A percentile compares a stretch with the other conserved stretches of the same genome.
Evolutionary conservation across 2,329 filamentous ascomycete species (phyloP).

Genomic region (Beauveria caledonica): DNA sequence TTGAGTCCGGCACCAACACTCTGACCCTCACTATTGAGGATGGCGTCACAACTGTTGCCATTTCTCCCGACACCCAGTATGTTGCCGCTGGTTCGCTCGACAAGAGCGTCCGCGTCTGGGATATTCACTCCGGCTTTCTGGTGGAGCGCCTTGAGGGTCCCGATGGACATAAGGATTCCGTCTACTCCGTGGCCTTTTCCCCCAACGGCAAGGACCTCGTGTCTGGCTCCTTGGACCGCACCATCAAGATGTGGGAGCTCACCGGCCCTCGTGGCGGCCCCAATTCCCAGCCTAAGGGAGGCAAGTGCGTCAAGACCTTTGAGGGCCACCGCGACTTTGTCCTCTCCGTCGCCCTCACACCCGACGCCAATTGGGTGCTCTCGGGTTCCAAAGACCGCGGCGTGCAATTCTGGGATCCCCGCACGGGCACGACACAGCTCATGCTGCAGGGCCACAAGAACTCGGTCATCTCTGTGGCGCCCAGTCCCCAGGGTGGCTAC

Average conservation of each 20-base stretch:
- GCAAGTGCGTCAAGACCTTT: slow-evolving; percentile 93
- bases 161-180: slow-evolving; percentile 92
- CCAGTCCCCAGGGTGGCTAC: slow-evolving; percentile 76
- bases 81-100: slow-evolving; percentile 93
- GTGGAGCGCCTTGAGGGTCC: slow-evolving; percentile 88
- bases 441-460: slow-evolving; percentile 99
- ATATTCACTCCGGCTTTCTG: slow-evolving; percentile 75
- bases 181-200: slow-evolving; percentile 93
- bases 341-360: slow-evolving; percentile 87
- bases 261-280: slow-evolving; percentile 61
- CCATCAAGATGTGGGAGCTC: slow-evolving; percentile 99
- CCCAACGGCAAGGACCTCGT: slow-evolving; percentile 89
- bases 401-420: slow-evolving; percentile 97
- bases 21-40: slow-evolving; percentile 89
- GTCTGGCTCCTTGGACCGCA: slow-evolving; percentile 91
- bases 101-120: slow-evolving; percentile 97
- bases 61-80: slow-evolving; percentile 88
- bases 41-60: slow-evolving; percentile 93
- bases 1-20: slow-evolving; percentile 73
- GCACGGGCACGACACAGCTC: slow-evolving; percentile 86
- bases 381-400: slow-evolving; percentile 95
- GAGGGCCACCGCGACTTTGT: slow-evolving; percentile 98
- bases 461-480: slow-evolving; percentile 94
- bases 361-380: slow-evolving; percentile 91
- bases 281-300: slow-evolving; percentile 65